Evolutionary conservation across 768 basidiomycete species (phyloP), one percentile per base, ranked within the genome.

Genomic region (Baorangia bicolor): DNA sequence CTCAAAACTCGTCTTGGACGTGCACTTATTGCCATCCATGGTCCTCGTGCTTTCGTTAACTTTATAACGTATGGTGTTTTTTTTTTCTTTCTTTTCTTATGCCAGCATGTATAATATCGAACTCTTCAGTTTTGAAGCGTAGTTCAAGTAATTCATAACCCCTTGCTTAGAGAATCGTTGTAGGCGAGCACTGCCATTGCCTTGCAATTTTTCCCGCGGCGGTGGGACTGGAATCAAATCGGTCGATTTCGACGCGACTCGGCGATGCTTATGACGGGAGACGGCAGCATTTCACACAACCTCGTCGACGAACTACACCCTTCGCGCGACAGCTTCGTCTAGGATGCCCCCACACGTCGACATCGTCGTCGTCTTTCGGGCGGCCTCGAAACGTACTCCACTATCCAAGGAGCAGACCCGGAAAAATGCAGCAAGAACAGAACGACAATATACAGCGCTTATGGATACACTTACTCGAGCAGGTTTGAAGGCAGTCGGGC

Each of bases 321-420:
- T 34, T 21, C 57, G 37, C 57, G 55, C 37, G 55, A n/a, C 25
- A 27, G 2, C 12, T 40, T 31, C 38, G 23, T 33, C 45, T 5
- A 55, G 27, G 41, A 79, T 78, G 75, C 68, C 76, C 9, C 85
- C 82, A 14, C 77, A 84, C 52, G 84, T 89, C 45, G 89, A 93
- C 72, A 77, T 92, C 30, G 84, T 92, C 48, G 74, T 93, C 57
- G 75, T 88, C 41, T 92, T 92, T 65, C 80, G 81, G 42, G 80
- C 84, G 1, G 75, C 78, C 33, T 73, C 74, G 8, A 66, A 60
- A 28, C 58, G 49, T 28, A 48, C 49, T 20, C 75, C 76, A 2
- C 63, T 83, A 21, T 82, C 85, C 7, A 90, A 89, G 64, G 78
- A 81, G 37, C 82, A 86, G 55, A 79, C 80, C 11, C 77, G 81